Evolutionary conservation across 1,284 basidiomycete species (phyloP), one percentile per base, ranked within the genome.

Genomic region (Schizophyllum commune): DNA sequence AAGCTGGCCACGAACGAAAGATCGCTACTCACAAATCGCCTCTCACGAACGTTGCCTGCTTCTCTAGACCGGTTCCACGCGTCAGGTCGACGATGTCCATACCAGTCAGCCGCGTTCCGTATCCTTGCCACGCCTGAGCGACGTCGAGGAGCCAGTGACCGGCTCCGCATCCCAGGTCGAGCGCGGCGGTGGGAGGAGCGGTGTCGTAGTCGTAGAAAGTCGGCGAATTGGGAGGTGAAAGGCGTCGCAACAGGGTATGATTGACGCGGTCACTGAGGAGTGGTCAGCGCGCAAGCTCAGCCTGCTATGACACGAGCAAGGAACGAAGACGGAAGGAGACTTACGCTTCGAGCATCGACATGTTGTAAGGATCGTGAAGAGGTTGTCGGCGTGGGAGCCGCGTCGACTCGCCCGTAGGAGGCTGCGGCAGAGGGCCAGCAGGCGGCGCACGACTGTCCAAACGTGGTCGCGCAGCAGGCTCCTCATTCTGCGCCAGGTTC

Each of bases 121-220:
- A 73, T 32, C 75, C 71, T 53, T 75, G 78, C 89, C 89, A 91
- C 22, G 75, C 67, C n/a, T 68, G 73, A 9, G 86, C 81, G 1
- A 87, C 84, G 55, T 83, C 76, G 0, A 83, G 66, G 4, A 83
- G 75, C 89, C 89, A 91, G 57, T 79, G 69, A 0, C 88, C 88
- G 60, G 79, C 69, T 1, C 89, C 89, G 71, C 88, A 90, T 3
- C 89, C 89, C 19, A 91, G 72, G 67, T 91, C 89, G 7, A 91
- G 78, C 32, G 86, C 82, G 17, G 74, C 72, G 1, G 69, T 65
- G 1, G 88, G 88, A 1, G 77, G 77, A 27, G 73, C 75, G 53
- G 77, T 75, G n/a, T 75, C 73, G 65, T 81, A 84, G 64, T 82
- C 73, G 60, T 82, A 77, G 66, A 91, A 90, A 5, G 82, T 82